These are phyloP conservation scores for Rhinocladiella similis DNA, from an alignment of 2,329 filamentous ascomycete species.

Conservation along the genomic window DNA sequence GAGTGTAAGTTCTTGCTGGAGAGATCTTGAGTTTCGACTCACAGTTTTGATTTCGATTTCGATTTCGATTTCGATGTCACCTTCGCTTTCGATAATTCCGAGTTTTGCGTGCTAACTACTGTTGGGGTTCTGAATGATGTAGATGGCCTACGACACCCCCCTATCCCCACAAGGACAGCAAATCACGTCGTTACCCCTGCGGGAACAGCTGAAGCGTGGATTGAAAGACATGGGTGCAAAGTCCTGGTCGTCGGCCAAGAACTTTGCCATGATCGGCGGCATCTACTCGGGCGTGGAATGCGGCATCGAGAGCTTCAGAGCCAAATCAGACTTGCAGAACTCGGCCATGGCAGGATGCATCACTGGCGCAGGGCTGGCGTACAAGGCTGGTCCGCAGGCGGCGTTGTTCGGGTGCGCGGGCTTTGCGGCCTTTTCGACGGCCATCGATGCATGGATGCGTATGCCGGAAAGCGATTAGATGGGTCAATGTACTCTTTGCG, in stretches of 20 bases:
- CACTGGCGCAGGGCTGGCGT: constrained; percentile 84
- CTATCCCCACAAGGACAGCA: constrained; percentile 61
- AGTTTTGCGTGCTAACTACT: neutral
- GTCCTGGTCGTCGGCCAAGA: constrained; percentile 82
- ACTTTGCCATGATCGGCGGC: constrained; percentile 90
- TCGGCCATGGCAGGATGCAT: constrained; percentile 85
- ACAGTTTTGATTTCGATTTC: too few relatives aligned
- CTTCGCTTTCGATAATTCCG: too few relatives aligned
- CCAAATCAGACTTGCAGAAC: constrained; percentile 91
- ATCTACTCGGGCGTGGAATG: constrained; percentile 93
- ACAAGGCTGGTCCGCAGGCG: constrained; percentile 85
- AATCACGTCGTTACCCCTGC: constrained; percentile 69
- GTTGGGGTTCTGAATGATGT: constrained; percentile 4
- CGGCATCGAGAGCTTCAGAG: constrained; percentile 83
- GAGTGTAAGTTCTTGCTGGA: constrained; percentile 51
- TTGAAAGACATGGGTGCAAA: constrained; percentile 93
- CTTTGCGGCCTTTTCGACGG: constrained; percentile 88
- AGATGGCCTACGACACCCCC: constrained; percentile 99
- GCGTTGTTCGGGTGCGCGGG: constrained; percentile 84
- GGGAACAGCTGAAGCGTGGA: constrained; percentile 78
- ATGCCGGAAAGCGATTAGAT: constrained; percentile 61
- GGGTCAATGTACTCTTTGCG: too few relatives aligned
- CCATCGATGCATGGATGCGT: constrained; percentile 89
- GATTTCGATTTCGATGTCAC: neutral
- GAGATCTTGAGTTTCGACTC: too few relatives aligned